Evolutionary conservation across 1,139 yeast genomes (phyloP), one percentile per base, ranked within the genome.

Genomic region (Citeromyces hawaiiensis): DNA sequence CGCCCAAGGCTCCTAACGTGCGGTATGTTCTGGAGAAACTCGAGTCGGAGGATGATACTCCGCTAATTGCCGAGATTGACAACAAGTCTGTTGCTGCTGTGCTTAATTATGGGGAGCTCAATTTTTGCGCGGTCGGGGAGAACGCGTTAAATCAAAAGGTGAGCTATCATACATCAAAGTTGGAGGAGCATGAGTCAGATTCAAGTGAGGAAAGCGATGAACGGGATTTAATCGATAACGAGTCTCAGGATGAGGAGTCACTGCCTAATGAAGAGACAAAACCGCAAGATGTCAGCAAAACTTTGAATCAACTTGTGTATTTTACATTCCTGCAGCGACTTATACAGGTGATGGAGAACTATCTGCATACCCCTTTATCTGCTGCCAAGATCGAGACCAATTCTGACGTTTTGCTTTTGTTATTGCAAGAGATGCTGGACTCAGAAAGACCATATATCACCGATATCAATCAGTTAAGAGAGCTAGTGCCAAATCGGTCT

Each of bases 391-490:
- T 86, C 11, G 80, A 73, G 47, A 67, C 77, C 35, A 78, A 82
- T 52, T 68, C 68, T 46, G 91, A 83, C 51, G 70, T 82, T 4
- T 60, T 83, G 44, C 68, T 80, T 36, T 60, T 83, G 47, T 48
- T 76, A 41, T 51, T 76, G 47, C 72, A 76, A 47, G 83, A 83
- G 50, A 74, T 85, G 76, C 54, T 87, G 18, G 94, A 85, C 49
- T 79, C 76, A 38, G 91, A 93, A 1, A 64, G 68, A 18, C 94
- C 96, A 1, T 70, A 72, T 46, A 64, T 72, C 39, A 78, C 88
- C 0, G 95, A 86, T 47, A 64, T 76, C 39, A 87, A 86, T 54
- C 70, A 75, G 39, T 57, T 88, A 35, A 65, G 76, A 41, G 93
- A 82, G 41, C 57, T 79, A 15, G 76, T 87, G 1, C 94, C 94